Percentiles rank a stretch among this genome's conserved stretches.
Conservation (phyloP, 495 filamentous ascomycete genomes). For the Neurospora sp. region DNA sequence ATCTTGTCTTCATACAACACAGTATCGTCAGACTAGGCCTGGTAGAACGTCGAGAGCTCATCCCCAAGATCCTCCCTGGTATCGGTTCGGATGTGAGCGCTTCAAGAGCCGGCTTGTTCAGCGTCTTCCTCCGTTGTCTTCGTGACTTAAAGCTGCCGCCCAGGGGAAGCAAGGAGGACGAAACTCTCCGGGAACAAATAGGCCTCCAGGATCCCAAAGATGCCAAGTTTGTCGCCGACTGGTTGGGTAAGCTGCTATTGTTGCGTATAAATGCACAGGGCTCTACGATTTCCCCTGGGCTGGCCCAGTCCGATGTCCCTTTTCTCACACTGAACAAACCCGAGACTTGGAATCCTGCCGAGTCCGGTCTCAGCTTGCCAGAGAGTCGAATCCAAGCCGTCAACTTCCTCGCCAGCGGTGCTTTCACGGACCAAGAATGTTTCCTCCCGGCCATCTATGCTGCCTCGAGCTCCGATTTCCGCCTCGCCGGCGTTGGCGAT, state of each 20-base stretch:
- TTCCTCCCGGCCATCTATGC: conserved; percentile 79
- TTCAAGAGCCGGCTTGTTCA: conserved; percentile 70
- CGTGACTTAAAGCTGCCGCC: conserved; percentile 59
- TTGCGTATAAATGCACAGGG: conserved; percentile 35
- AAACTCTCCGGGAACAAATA: conserved; percentile 50
- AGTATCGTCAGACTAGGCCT: conserved; percentile 60
- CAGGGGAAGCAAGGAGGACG: conserved; percentile 70
- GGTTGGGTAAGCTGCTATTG: conserved; percentile 73
- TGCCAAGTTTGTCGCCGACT: conserved; percentile 60
- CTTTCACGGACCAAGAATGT: conserved; percentile 68
- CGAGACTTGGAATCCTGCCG: conserved; percentile 57
- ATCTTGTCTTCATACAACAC: conserved; percentile 81
- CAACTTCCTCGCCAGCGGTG: conserved; percentile 68
- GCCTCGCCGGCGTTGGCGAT: conserved; percentile 69
- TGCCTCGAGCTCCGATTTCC: conserved; percentile 69
- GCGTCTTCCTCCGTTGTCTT: conserved; percentile 68
- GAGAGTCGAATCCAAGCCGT: conserved; percentile 57
- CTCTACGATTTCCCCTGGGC: conserved; percentile 49
- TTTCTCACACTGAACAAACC: conserved; percentile 63
- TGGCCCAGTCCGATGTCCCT: conserved; percentile 57
- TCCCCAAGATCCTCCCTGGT: conserved; percentile 62
- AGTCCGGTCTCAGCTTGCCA: conserved; percentile 54
- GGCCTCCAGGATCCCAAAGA: conserved; percentile 56
- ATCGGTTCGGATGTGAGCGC: conserved; percentile 56
- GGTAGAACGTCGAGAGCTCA: conserved; percentile 42